phyloP scores from a whole-genome alignment of 1,139 yeast genomes.

The Hyphopichia khmerensis region DNA sequence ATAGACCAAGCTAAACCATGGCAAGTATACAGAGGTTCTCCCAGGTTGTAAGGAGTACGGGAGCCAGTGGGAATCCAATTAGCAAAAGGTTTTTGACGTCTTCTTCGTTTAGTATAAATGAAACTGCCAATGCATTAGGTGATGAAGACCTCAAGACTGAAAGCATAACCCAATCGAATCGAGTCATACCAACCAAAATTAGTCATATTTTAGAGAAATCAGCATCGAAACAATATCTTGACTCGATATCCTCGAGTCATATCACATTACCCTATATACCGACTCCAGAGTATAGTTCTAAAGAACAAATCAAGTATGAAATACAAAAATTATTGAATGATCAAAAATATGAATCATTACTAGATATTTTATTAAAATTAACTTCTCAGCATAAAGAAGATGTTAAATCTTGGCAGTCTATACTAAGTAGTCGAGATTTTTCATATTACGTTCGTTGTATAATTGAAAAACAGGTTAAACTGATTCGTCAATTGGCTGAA shows the following conservation, averaged over 20 bases:
- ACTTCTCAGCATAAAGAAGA: background rate
- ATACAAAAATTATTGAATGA: background rate
- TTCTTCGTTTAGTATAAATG: background rate
- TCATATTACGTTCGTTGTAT: conserved; percentile 23
- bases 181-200: background rate
- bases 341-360: background rate
- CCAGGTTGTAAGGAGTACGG: background rate
- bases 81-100: background rate
- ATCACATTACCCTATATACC: background rate
- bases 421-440: background rate
- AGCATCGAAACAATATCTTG: background rate
- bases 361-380: background rate
- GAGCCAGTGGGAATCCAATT: background rate
- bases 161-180: background rate
- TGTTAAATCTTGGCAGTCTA: background rate
- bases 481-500: conserved; percentile 10
- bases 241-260: background rate
- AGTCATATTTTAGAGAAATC: background rate
- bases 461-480: conserved; percentile 21
- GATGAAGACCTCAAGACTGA: background rate
- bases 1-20: background rate
- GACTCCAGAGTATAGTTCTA: background rate
- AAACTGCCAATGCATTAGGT: background rate
- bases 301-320: background rate
- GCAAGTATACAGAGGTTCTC: background rate